Evolutionary conservation across 306 rosid genomes (phyloP).

Genomic region (Chamaecrista fasciculata): DNA sequence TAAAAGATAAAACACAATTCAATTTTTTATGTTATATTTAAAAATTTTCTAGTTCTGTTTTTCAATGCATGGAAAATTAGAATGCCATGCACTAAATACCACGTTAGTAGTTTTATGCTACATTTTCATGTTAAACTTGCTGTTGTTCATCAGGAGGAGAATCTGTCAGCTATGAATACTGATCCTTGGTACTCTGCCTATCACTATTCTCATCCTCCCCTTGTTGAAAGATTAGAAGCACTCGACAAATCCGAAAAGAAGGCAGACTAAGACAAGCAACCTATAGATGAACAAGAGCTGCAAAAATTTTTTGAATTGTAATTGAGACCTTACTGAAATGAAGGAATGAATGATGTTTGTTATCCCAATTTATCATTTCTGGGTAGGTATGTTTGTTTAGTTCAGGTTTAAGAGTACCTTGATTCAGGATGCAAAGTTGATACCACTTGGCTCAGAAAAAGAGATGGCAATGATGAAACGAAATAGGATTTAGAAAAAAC

Average conservation of each 20-base stretch:
- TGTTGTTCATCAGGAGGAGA: conserved; percentile 76
- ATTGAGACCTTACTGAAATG: conserved; percentile 3
- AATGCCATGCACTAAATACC: background rate
- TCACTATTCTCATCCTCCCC: conserved; percentile 98
- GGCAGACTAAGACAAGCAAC: conserved; percentile 44
- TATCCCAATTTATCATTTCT: background rate
- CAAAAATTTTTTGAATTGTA: conserved; percentile 15
- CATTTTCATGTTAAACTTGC: background rate
- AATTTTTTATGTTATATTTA: background rate
- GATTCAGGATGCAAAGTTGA: conserved; percentile 10
- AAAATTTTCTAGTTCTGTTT: background rate
- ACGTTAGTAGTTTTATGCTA: background rate
- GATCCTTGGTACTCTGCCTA: conserved; percentile 99
- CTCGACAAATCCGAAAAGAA: conserved; percentile 65
- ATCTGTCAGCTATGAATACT: conserved; percentile 92
- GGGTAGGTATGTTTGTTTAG: background rate
- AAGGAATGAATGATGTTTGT: conserved; percentile 19
- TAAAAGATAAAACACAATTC: too few relatives aligned
- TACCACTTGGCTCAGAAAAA: conserved; percentile 17
- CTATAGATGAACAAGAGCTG: conserved; percentile 32
- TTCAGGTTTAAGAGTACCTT: conserved; percentile 10
- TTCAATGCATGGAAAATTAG: background rate
- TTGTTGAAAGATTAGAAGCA: conserved; percentile 85
- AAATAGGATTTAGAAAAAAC: background rate
- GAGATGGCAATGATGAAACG: background rate